Percentiles rank a stretch among this genome's conserved stretches.
Conservation (phyloP, 192 early-diverging fungal genomes). For the Chytriomyces confervae region DNA sequence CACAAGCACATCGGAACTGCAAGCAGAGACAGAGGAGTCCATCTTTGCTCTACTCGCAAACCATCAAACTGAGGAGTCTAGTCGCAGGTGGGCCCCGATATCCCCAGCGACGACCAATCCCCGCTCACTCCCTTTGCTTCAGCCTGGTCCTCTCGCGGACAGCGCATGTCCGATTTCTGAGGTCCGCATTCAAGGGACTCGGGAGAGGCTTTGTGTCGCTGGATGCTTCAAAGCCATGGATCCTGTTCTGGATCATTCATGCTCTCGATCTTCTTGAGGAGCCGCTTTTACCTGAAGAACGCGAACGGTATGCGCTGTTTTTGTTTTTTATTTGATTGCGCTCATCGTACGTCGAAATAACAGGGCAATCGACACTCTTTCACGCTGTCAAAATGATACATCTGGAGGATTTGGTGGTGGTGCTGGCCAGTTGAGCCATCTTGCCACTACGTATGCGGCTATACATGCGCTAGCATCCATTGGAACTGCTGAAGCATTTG, state of each 20-base stretch:
- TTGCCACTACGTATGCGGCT: slow-evolving; percentile 89
- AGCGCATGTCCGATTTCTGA: slow-evolving; percentile 66
- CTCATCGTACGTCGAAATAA: background rate
- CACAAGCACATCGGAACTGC: slow-evolving; percentile 65
- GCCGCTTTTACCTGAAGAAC: slow-evolving; percentile 54
- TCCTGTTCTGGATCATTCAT: slow-evolving; percentile 90
- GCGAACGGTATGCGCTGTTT: slow-evolving; percentile 39
- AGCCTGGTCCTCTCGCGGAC: slow-evolving; percentile 52
- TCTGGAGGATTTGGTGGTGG: slow-evolving; percentile 91
- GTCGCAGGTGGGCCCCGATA: background rate
- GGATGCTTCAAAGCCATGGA: slow-evolving; percentile 91
- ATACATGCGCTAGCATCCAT: slow-evolving; percentile 80
- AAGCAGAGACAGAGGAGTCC: slow-evolving; percentile 54
- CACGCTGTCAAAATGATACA: slow-evolving; percentile 62
- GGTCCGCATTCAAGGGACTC: slow-evolving; percentile 55
- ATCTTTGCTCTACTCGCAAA: slow-evolving; percentile 29
- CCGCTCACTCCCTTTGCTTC: background rate
- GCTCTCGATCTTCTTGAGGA: slow-evolving; percentile 77
- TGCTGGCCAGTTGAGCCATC: slow-evolving; percentile 80
- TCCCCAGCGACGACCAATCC: background rate
- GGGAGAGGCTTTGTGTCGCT: slow-evolving; percentile 63
- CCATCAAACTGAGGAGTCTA: slow-evolving; percentile 23
- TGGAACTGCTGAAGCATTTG: slow-evolving; percentile 74
- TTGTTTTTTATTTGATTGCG: background rate
- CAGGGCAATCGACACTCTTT: slow-evolving; percentile 67